Evolutionary conservation across 768 basidiomycete genomes (phyloP).

Genomic region (Cubamyces sp.): DNA sequence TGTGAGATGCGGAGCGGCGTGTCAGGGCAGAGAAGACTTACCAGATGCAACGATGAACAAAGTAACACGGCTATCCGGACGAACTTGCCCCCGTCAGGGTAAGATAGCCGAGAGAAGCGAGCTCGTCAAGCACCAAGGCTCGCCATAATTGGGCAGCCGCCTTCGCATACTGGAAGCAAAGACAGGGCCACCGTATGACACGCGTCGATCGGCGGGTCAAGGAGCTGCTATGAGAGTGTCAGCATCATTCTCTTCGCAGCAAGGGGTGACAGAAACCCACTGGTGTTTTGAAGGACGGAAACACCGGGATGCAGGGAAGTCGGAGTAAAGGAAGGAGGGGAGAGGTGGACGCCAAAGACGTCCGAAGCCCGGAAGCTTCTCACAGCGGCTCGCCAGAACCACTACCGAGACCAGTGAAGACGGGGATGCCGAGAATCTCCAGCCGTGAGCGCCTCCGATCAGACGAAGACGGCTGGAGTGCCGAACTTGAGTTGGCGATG

Average conservation of each 20-base stretch:
- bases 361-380: neutral
- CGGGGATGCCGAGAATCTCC: neutral
- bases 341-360: neutral
- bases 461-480: neutral
- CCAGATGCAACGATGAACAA: too few species aligned
- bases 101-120: too few species aligned
- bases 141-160: too few species aligned
- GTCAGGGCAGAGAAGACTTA: too few species aligned
- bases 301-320: neutral
- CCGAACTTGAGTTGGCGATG: too few species aligned
- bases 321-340: neutral
- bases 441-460: constrained; percentile 1
- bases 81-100: too few species aligned
- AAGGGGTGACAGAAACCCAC: neutral
- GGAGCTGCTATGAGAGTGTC: neutral
- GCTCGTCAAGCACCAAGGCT: too few species aligned
- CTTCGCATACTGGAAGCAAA: too few species aligned
- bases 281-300: neutral
- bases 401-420: neutral
- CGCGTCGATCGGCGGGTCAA: neutral
- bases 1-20: too few species aligned
- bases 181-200: too few species aligned
- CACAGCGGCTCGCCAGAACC: neutral
- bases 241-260: neutral
- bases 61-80: too few species aligned